phyloP scores from a whole-genome alignment of 352 stramenopile species.

The Thalassiosira mediterranea region DNA sequence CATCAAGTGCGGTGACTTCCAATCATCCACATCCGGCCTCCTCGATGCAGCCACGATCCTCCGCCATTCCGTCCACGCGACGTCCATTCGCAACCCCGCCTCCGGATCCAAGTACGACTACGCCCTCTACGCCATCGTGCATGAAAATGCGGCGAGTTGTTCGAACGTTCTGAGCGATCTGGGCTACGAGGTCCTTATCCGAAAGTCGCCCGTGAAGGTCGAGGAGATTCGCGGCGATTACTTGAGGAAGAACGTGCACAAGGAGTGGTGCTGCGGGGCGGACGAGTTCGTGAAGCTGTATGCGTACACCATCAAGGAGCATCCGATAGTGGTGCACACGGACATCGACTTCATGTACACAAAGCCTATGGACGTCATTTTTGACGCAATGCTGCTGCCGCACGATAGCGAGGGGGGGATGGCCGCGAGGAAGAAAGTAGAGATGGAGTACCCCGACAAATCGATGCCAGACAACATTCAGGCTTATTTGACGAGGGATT shows the following conservation, averaged over 20 bases:
- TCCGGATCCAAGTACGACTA: constrained; percentile 68
- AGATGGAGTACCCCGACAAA: constrained; percentile 35
- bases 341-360: constrained; percentile 83
- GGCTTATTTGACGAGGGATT: constrained; percentile 81
- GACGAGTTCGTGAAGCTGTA: constrained; percentile 82
- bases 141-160: constrained; percentile 63
- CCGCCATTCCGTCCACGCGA: constrained; percentile 77
- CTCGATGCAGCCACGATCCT: constrained; percentile 77
- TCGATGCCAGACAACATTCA: constrained; percentile 43
- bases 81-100: constrained; percentile 50
- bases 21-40: constrained; percentile 57
- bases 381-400: constrained; percentile 78
- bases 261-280: constrained; percentile 80
- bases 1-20: constrained; percentile 62
- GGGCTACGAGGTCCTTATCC: constrained; percentile 69
- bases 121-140: constrained; percentile 80
- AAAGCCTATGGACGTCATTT: constrained; percentile 79
- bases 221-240: constrained; percentile 77
- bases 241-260: constrained; percentile 65
- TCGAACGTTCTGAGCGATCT: constrained; percentile 58
- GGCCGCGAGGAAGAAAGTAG: too few species aligned
- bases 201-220: constrained; percentile 64
- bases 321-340: constrained; percentile 78
- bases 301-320: constrained; percentile 77
- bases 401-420: constrained; percentile 24